Percentiles rank a stretch among this genome's conserved stretches.
phyloP scores from a whole-genome alignment of 2,329 filamentous ascomycete genomes.

The Alternaria atra region DNA sequence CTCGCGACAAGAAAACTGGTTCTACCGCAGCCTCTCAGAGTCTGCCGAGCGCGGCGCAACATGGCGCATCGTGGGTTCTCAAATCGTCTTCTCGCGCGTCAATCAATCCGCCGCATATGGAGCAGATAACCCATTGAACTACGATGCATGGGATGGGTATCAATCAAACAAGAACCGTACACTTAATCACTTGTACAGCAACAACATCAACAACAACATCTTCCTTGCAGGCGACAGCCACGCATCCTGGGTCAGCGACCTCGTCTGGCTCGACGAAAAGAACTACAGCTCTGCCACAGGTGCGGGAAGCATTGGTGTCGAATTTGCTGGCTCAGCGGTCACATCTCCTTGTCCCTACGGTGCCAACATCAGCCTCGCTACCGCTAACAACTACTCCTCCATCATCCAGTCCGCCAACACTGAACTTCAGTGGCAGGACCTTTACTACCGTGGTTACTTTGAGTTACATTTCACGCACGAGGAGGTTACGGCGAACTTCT shows the following conservation, averaged over 20 bases:
- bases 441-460: conserved; percentile 79
- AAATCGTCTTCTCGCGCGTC: conserved; percentile 72
- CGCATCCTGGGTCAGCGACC: conserved; percentile 64
- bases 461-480: conserved; percentile 65
- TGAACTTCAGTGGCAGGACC: conserved; percentile 76
- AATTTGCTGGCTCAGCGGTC: conserved; percentile 72
- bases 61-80: conserved; percentile 77
- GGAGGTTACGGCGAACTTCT: conserved; percentile 70
- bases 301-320: conserved; percentile 56
- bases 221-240: conserved; percentile 77
- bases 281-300: conserved; percentile 53
- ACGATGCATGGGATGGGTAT: conserved; percentile 73
- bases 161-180: conserved; percentile 76
- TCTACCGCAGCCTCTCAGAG: conserved; percentile 59
- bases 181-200: conserved; percentile 70
- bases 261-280: conserved; percentile 57
- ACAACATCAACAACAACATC: conserved; percentile 76
- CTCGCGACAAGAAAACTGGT: conserved; percentile 75
- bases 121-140: conserved; percentile 59
- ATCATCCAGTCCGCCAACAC: conserved; percentile 59
- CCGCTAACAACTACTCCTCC: conserved; percentile 57
- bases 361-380: conserved; percentile 64
- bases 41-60: conserved; percentile 71
- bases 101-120: conserved; percentile 59
- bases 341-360: conserved; percentile 68